phyloP scores from a whole-genome alignment of 352 stramenopile species.

The Globisporangium irregulare region DNA sequence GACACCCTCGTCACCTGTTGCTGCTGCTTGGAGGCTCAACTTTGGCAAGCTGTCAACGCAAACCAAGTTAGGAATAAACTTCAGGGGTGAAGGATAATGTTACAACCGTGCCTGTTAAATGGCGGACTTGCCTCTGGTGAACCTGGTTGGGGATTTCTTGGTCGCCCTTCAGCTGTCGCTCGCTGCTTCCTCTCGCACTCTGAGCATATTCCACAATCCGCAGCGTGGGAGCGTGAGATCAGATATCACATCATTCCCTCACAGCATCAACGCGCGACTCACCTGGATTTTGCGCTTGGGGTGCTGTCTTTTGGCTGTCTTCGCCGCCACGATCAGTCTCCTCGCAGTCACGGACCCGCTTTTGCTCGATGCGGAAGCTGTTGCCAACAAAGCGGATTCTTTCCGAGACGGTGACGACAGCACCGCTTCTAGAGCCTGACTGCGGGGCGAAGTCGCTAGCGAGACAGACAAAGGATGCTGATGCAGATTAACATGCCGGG shows the following conservation, averaged over 20 bases:
- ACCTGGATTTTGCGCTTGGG: conserved; percentile 4
- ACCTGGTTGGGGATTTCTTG: background rate
- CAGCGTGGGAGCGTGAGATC: no score
- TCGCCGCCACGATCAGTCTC: conserved; percentile 5
- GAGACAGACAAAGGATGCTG: background rate
- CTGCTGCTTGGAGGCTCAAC: background rate
- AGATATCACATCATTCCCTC: no score
- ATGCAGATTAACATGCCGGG: background rate
- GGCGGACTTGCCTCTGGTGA: background rate
- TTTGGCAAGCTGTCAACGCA: background rate
- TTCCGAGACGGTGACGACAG: conserved; percentile 4
- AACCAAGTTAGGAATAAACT: background rate
- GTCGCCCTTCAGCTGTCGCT: background rate
- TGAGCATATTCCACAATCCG: background rate
- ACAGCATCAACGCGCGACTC: no score
- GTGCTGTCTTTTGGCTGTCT: background rate
- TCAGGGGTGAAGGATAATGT: no score
- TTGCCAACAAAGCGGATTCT: background rate
- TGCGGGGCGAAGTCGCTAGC: background rate
- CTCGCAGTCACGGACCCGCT: conserved; percentile 25
- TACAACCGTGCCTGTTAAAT: no score
- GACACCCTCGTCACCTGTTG: background rate
- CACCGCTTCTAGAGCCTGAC: background rate
- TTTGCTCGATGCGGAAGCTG: background rate
- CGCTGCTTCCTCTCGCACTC: conserved; percentile 30